These are phyloP conservation scores for Phialocephala sp. DNA, from an alignment of 2,329 filamentous ascomycete genomes.

Conservation along the genomic window DNA sequence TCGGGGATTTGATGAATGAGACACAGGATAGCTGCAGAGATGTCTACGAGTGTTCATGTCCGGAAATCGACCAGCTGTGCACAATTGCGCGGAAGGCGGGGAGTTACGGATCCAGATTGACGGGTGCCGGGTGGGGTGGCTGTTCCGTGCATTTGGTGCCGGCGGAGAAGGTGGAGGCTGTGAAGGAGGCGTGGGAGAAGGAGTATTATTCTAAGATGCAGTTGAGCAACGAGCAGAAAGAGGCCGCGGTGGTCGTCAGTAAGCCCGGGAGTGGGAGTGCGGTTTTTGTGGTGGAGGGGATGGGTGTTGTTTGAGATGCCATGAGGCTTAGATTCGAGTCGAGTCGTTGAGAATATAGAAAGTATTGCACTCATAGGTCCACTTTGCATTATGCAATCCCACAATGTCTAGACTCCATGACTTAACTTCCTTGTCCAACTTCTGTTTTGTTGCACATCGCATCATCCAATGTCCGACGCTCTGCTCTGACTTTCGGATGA, in stretches of 20 bases:
- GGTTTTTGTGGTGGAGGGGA: conserved; percentile 50
- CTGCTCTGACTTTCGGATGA: too few species aligned
- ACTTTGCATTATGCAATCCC: too few species aligned
- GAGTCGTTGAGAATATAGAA: neutral
- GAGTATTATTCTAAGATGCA: conserved; percentile 80
- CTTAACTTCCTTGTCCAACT: too few species aligned
- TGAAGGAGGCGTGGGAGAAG: conserved; percentile 77
- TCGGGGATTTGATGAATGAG: conserved; percentile 86
- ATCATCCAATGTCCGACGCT: too few species aligned
- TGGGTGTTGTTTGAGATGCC: conserved; percentile 21
- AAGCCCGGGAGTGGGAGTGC: conserved; percentile 79
- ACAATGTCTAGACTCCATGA: too few species aligned
- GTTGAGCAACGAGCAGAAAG: conserved; percentile 72
- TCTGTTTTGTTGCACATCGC: conserved; percentile 7
- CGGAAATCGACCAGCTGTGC: conserved; percentile 91
- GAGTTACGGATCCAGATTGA: conserved; percentile 83
- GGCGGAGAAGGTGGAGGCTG: conserved; percentile 76
- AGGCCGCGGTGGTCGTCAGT: conserved; percentile 85
- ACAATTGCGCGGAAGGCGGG: conserved; percentile 78
- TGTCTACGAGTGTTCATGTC: conserved; percentile 88
- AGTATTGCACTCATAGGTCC: neutral
- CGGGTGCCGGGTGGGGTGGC: conserved; percentile 95
- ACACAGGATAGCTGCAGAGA: conserved; percentile 89
- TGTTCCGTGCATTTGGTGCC: conserved; percentile 94
- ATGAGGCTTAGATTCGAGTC: too few species aligned